Evolutionary conservation across 805 yeast genomes (phyloP).

Genomic region (Brettanomyces sp.): DNA sequence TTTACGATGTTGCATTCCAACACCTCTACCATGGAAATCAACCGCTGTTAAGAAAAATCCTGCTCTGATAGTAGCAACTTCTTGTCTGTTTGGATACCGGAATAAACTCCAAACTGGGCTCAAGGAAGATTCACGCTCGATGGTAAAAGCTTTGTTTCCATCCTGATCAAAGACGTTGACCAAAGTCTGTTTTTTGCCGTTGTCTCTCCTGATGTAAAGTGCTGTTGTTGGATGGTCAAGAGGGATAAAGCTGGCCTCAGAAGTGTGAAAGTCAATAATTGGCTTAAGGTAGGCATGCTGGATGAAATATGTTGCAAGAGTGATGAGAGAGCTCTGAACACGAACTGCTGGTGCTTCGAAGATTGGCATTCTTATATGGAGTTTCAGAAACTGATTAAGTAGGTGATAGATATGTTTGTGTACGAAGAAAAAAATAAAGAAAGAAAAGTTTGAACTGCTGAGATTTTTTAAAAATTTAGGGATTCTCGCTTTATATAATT

Average conservation of each 20-base stretch:
- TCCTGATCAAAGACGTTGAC: slow-evolving; percentile 40
- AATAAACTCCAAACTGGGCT: slow-evolving; percentile 46
- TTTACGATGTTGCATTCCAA: slow-evolving; percentile 35
- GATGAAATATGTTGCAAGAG: slow-evolving; percentile 32
- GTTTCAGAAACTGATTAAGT: too few relatives aligned
- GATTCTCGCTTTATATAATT: too few relatives aligned
- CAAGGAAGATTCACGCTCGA: slow-evolving; percentile 39
- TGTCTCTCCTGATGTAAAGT: slow-evolving; percentile 40
- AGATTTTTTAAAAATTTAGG: too few relatives aligned
- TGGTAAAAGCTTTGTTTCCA: slow-evolving; percentile 35
- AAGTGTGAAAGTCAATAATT: slow-evolving; percentile 28
- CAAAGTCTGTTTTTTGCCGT: slow-evolving; percentile 32
- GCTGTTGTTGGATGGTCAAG: slow-evolving; percentile 31
- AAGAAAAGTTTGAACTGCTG: too few relatives aligned
- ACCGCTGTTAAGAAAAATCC: slow-evolving; percentile 37
- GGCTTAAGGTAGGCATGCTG: slow-evolving; percentile 33
- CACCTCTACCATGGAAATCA: slow-evolving; percentile 37
- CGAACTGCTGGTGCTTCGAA: slow-evolving; percentile 41
- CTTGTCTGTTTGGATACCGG: slow-evolving; percentile 33
- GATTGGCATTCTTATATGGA: slow-evolving; percentile 25
- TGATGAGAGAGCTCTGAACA: slow-evolving; percentile 29
- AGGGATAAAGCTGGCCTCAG: slow-evolving; percentile 33
- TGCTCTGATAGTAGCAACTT: slow-evolving; percentile 41
- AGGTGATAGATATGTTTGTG: too few relatives aligned
- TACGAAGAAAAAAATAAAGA: too few relatives aligned